These are phyloP conservation scores for Calonectria hawksworthii DNA, from an alignment of 2,329 filamentous ascomycete species.

Conservation along the genomic window DNA sequence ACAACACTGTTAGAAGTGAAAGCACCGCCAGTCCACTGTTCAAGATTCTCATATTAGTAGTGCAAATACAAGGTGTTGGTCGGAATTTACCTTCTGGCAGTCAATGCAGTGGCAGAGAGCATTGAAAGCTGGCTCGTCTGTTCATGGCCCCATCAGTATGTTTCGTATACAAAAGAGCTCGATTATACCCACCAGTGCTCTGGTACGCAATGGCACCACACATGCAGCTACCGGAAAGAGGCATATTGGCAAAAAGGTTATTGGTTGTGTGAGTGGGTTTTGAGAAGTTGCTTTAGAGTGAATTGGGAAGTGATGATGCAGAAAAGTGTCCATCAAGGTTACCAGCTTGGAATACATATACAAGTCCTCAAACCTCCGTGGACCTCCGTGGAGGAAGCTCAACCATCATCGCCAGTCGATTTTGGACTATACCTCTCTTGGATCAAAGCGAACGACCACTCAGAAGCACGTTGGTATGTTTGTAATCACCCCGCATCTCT, in stretches of 20 bases:
- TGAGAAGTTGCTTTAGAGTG: background rate
- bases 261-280: background rate
- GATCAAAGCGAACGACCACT: background rate
- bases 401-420: background rate
- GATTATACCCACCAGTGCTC: constrained; percentile 47
- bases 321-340: constrained; percentile 8
- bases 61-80: background rate
- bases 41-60: background rate
- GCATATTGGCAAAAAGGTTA: constrained; percentile 27
- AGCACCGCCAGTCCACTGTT: constrained; percentile 64
- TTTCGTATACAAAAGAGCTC: background rate
- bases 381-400: background rate
- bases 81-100: constrained; percentile 64
- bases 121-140: constrained; percentile 58
- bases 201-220: constrained; percentile 52
- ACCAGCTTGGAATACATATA: background rate
- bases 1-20: constrained; percentile 69
- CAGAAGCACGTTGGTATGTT: background rate
- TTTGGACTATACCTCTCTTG: background rate
- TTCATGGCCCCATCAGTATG: constrained; percentile 1
- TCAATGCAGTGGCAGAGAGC: constrained; percentile 68
- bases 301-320: background rate
- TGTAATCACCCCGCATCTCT: background rate
- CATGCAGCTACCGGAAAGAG: constrained; percentile 52
- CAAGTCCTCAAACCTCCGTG: background rate